Evolutionary conservation across 768 basidiomycete genomes (phyloP), one percentile per base, ranked within the genome.

Genomic region (Suillus paluster): DNA sequence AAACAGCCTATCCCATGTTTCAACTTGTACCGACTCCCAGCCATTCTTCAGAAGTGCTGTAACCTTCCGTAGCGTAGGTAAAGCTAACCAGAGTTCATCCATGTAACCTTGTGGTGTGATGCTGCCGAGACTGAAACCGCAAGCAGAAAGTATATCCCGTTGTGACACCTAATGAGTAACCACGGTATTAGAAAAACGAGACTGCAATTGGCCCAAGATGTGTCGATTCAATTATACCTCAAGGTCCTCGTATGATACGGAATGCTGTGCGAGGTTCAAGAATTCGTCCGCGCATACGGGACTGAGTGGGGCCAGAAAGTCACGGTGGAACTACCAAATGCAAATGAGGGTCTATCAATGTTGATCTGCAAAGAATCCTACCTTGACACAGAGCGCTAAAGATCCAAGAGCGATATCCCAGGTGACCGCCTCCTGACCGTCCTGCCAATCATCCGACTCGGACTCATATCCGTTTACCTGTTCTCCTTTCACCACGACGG

Each of bases 401-500:
- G 83, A 88, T 14, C 80, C 86, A 9, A 89, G 69, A 0, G 84
- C 86, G 7, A 83, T 71, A 66, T 87, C 83, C 88, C 88, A 89
- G 8, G 76, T 73, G n/a, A 81, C 69, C 9, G 80, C 73, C 42
- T 76, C 64, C 27, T 63, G 48, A 6, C 60, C 65, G 1, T 45
- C 56, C 10, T 61, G 17, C 34, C 23, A 17, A 23, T 46, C 44
- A 27, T 34, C 9, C 25, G 10, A 42, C n/a, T 21, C 39, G 15
- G 2, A 38, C 9, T 7, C 50, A n/a, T 64, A 61, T n/a, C 17
- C 4, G n/a, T 21, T 39, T 39, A 33, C 7, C 30, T 3, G 17
- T 3, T 66, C 25, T 54, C 52, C 34, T 23, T 21, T 21, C 38
- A 56, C 33, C 23, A 61, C 41, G 8, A 46, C 12, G n/a, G 53